Base-by-base conservation (phyloP, 768 basidiomycete species). In the Termitomyces titanicus region DNA sequence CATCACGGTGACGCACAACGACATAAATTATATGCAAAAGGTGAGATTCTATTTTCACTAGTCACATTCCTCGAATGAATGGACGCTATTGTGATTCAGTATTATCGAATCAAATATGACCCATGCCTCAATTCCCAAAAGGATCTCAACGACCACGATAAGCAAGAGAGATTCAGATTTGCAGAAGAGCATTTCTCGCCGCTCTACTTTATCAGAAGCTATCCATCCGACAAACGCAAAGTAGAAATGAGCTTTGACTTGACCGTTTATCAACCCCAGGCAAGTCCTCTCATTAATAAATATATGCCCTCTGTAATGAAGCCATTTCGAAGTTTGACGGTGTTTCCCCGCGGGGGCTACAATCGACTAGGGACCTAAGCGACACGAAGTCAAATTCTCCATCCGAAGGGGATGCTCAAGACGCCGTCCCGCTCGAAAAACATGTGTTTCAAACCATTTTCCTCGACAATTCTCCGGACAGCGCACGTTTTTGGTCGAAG, bases 401-500 rank as follows among this genome's bases (percentile, higher is more conserved):
- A 12, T 34, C 55, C 51, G 31, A 59, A 58, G 57, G 15, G 22
- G 20, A 47, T 61, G 3, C 35, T 34, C 20, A 62, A 17, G 53
- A 58, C 10, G 63, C 65, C 34, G 70, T 69, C n/a, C 70, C 72
- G 1, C 61, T 75, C 15, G 66, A 70, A n/a, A 58, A 64, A 44
- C 78, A 79, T 55, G 72, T 80, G n/a, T 80, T 78, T 61, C 77
- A 79, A 63, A 79, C 79, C 2, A 78, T 80, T 53, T 79, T 79
- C 59, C 70, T 79, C 11, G 74, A 79, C 57, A 69, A 69, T 34
- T 72, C 74, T 29, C 61, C 63, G 3, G 72, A 71, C 10, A 74
- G 71, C 18, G 61, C 68, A 39, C 47, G 69, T 17, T 63, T 75
- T 34, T 80, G 78, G 77, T 76, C 74, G 5, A 70, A 70, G 59